Evolutionary conservation across 495 filamentous ascomycete genomes (phyloP).

Genomic region (Aspergillus taichungensis): DNA sequence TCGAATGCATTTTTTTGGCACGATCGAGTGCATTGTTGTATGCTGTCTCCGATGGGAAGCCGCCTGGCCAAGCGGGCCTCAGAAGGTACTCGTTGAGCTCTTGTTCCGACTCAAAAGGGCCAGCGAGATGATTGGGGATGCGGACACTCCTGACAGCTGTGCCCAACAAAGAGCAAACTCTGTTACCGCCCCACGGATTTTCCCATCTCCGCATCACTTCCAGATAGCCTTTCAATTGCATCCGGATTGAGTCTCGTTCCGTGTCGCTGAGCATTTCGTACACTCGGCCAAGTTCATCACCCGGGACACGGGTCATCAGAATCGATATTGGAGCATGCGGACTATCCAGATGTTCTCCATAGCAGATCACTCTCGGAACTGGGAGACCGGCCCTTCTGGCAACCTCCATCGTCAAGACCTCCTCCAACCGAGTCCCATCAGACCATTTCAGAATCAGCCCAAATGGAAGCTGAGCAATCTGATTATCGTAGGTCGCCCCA

Average conservation of each 20-base stretch:
- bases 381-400: slow-evolving; percentile 28
- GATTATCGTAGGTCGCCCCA: slow-evolving; percentile 10
- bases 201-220: slow-evolving; percentile 12
- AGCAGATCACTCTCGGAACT: slow-evolving; percentile 31
- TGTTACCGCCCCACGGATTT: slow-evolving; percentile 7
- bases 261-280: slow-evolving; percentile 16
- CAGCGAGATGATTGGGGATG: slow-evolving; percentile 10
- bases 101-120: slow-evolving; percentile 6
- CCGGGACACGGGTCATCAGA: slow-evolving; percentile 26
- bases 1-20: slow-evolving; percentile 11
- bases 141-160: slow-evolving; percentile 3
- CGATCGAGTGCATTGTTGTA: slow-evolving; percentile 13
- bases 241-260: slow-evolving; percentile 12
- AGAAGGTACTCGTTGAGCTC: slow-evolving; percentile 9
- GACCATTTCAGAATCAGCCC: slow-evolving; percentile 34
- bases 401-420: slow-evolving; percentile 31
- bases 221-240: slow-evolving; percentile 16
- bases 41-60: slow-evolving; percentile 8
- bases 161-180: neutral
- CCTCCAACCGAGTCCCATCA: slow-evolving; percentile 31
- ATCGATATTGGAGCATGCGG: slow-evolving; percentile 25
- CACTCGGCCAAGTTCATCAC: slow-evolving; percentile 18
- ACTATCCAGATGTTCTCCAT: slow-evolving; percentile 28
- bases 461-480: slow-evolving; percentile 23
- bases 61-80: slow-evolving; percentile 4